Base-by-base conservation (phyloP, 148 eudicot genomes). In the Mesembryanthemum crystallinum region DNA sequence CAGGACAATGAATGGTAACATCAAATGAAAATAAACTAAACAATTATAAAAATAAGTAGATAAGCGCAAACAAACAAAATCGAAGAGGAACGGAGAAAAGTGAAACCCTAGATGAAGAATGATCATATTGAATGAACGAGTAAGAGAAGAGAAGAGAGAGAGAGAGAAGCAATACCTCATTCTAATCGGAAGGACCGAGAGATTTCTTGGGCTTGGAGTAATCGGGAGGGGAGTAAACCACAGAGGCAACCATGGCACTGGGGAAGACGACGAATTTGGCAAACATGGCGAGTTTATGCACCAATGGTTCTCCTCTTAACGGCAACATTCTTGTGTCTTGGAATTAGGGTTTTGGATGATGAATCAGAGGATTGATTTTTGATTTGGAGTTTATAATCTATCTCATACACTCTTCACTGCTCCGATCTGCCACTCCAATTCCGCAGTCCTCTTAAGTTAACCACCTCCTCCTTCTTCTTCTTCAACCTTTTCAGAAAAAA, bases 231-330 rank as follows among this genome's bases (percentile, higher is more conserved):
- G 87, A 81, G 81, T 85, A 85, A 51, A 77, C 7, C 9, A 83
- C 33, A 35, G 87, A 81, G 27, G 85, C 88, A 59, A 65, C 30
- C 90, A 87, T 87, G 74, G 88, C 69, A 7, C 67, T 81, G 2
- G 91, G 91, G 35, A 88, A 71, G 8, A 85, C 84, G 0, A 59
- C 80, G 76, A 61, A 85, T 77, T 80, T 85, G 23, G 86, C 85
- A 57, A 85, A 8, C 51, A 59, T 58, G 1, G 88, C 88, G 62
- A 88, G 65, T 80, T 82, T 88, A 68, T 83, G 76, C 67, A 88
- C 74, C 77, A 83, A 61, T 21, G 88, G 86, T 77, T 85, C 79
- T 27, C 88, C 88, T 77, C 73, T 79, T 85, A 80, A 45, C 71
- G 58, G 21, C 57, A 17, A 71, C 77, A 63, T 54, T 51, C 1